Conservation (phyloP, 2,329 filamentous ascomycete genomes). For the Xylariaceae sp. region DNA sequence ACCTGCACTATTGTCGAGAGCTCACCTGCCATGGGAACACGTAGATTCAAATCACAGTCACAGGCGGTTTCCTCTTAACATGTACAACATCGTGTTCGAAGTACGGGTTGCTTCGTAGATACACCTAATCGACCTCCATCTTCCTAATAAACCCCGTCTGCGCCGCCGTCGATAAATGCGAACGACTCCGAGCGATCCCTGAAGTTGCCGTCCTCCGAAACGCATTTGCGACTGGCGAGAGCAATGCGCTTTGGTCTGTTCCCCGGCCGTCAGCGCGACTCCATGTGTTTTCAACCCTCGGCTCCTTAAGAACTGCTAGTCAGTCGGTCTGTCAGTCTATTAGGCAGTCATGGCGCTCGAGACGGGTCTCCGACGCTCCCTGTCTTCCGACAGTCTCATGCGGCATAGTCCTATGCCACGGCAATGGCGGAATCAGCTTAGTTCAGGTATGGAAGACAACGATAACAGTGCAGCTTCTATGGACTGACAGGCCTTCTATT, state of each 20-base stretch:
- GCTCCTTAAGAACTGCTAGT: slow-evolving; percentile 26
- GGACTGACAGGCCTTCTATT: slow-evolving; percentile 15
- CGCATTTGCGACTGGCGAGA: slow-evolving; percentile 23
- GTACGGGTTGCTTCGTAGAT: background rate
- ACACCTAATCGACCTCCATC: background rate
- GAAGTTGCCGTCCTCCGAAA: slow-evolving; percentile 11
- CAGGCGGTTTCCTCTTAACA: background rate
- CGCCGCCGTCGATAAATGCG: slow-evolving; percentile 21
- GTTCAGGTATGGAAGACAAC: slow-evolving; percentile 58
- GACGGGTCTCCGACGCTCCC: slow-evolving; percentile 51
- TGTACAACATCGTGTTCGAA: background rate
- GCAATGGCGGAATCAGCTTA: slow-evolving; percentile 71
- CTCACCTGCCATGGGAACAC: background rate
- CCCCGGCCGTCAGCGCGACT: slow-evolving; percentile 20
- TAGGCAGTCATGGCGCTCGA: slow-evolving; percentile 56
- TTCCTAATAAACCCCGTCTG: slow-evolving; percentile 1
- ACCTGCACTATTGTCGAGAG: background rate
- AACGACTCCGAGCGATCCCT: slow-evolving; percentile 3
- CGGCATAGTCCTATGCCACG: slow-evolving; percentile 69
- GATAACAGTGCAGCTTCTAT: background rate
- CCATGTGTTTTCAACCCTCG: slow-evolving; percentile 25
- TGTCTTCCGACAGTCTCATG: slow-evolving; percentile 79
- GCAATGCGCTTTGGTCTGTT: slow-evolving; percentile 28
- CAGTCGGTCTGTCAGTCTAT: background rate
- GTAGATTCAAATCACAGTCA: background rate